Conservation (phyloP, 2,329 filamentous ascomycete genomes). For the Canariomyces notabilis region DNA sequence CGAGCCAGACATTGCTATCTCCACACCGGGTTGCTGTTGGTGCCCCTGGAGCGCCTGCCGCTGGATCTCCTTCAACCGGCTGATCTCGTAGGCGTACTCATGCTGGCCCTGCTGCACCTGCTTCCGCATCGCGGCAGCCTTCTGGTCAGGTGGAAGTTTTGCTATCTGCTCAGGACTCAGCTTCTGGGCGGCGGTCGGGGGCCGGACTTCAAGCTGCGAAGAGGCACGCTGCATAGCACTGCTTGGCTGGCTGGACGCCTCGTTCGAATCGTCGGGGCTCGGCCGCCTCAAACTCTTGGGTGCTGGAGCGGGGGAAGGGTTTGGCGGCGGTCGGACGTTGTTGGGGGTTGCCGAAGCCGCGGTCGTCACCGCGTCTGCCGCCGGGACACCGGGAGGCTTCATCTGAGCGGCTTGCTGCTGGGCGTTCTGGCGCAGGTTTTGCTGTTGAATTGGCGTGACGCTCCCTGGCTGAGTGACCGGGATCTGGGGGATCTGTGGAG, state of each 20-base stretch:
- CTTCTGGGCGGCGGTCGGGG: conserved; percentile 10
- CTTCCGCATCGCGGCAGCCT: conserved; percentile 38
- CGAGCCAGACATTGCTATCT: conserved; percentile 44
- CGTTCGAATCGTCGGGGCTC: conserved; percentile 41
- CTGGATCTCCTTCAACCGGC: conserved; percentile 29
- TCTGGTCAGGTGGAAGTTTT: too few species aligned
- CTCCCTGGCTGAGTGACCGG: conserved; percentile 4
- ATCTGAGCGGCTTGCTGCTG: conserved; percentile 22
- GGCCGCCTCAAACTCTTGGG: conserved; percentile 48
- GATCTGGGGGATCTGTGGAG: neutral
- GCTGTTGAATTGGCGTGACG: conserved; percentile 11
- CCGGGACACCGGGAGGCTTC: conserved; percentile 14
- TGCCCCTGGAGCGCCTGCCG: conserved; percentile 32
- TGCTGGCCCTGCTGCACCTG: conserved; percentile 24
- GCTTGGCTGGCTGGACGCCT: conserved; percentile 26
- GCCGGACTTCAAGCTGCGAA: conserved; percentile 28
- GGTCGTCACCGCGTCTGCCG: conserved; percentile 6
- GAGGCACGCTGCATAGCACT: conserved; percentile 24
- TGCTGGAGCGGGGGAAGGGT: conserved; percentile 35
- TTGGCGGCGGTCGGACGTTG: conserved; percentile 29
- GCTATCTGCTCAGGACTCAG: conserved; percentile 34
- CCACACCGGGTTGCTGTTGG: conserved; percentile 37
- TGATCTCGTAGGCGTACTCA: conserved; percentile 33
- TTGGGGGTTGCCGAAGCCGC: conserved; percentile 23
- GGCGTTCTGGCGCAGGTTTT: conserved; percentile 13